Evolutionary conservation across 2,329 filamentous ascomycete genomes (phyloP), one percentile per base, ranked within the genome.

Genomic region (Diaporthe australafricana): DNA sequence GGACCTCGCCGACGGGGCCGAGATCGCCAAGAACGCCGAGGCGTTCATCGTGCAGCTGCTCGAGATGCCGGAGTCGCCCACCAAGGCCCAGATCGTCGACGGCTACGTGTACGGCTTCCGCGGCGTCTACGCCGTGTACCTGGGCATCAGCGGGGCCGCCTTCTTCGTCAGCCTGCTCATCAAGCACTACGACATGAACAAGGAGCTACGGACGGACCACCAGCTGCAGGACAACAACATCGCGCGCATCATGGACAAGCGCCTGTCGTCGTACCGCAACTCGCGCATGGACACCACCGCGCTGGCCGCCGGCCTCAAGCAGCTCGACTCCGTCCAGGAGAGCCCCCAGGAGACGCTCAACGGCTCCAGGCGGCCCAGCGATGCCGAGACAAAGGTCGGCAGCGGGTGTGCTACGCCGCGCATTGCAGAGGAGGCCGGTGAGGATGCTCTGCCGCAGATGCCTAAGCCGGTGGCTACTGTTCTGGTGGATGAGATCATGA

Each of bases 91-190:
- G 53, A 74, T 72, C 40, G n/a, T 52, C 45, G 47, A 57, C 66
- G 84, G 85, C 14, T 91, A 90, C 76, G 86, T 85, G 3, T 85
- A 87, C 74, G 87, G 86, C 53, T 77, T 91, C 75, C 83, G 81
- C 71, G 85, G 85, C 55, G 85, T 91, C 22, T 90, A 86, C 83
- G 83, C 85, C 45, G 84, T 89, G 40, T 84, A 88, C 78, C 83
- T 86, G 38, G 88, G 80, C 0, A 81, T 91, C 45, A 82, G 84
- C 1, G 86, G 79, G 0, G 77, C 88, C 3, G 87, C 86, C 2
- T 78, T 90, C 42, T 60, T 89, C 45, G 79, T 86, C 62, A 89
- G 86, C 75, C 72, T 88, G 0, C 84, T 87, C 73, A 88, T 89
- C 32, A 83, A 87, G 75, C 83, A 81, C 45, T 84, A 85, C 77